A percentile compares a stretch with the other conserved stretches of the same genome.
Evolutionary conservation across 2,329 filamentous ascomycete species (phyloP).

Genomic region (Calycina herbarum): DNA sequence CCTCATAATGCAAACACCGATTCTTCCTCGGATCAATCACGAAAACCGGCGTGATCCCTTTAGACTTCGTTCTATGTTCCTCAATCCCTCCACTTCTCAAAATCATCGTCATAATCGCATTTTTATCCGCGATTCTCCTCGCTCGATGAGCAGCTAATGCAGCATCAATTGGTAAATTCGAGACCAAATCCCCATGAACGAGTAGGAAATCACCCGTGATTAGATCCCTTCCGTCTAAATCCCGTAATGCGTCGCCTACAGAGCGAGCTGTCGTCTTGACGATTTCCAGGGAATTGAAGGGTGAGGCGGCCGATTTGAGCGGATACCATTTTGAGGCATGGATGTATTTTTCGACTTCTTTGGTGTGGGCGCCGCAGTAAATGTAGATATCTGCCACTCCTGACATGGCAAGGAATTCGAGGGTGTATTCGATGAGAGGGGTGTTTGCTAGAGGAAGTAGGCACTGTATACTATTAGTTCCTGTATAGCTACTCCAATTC

Average conservation of each 20-base stretch:
- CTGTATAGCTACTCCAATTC: neutral
- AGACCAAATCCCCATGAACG: slow-evolving; percentile 89
- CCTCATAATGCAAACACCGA: slow-evolving; percentile 90
- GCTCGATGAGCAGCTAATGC: slow-evolving; percentile 78
- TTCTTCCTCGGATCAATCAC: slow-evolving; percentile 78
- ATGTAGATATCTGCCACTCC: slow-evolving; percentile 93
- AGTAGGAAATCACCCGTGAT: slow-evolving; percentile 90
- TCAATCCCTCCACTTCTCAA: slow-evolving; percentile 71
- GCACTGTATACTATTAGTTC: slow-evolving; percentile 57
- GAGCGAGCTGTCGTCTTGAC: slow-evolving; percentile 83
- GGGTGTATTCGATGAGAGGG: slow-evolving; percentile 94
- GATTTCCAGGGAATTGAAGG: slow-evolving; percentile 80
- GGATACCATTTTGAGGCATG: slow-evolving; percentile 73
- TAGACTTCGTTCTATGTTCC: slow-evolving; percentile 74
- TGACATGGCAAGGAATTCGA: slow-evolving; percentile 93
- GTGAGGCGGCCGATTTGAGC: slow-evolving; percentile 63
- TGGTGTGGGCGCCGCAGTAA: slow-evolving; percentile 84
- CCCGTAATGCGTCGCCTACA: slow-evolving; percentile 90
- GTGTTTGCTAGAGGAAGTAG: slow-evolving; percentile 90
- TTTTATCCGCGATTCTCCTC: slow-evolving; percentile 79
- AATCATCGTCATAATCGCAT: slow-evolving; percentile 97
- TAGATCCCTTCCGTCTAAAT: slow-evolving; percentile 81
- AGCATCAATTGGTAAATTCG: slow-evolving; percentile 81
- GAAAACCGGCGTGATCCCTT: slow-evolving; percentile 77
- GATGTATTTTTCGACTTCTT: slow-evolving; percentile 85